These are phyloP conservation scores for Yamadazyma membranifaciens DNA, from an alignment of 1,139 yeast species.

Conservation along the genomic window DNA sequence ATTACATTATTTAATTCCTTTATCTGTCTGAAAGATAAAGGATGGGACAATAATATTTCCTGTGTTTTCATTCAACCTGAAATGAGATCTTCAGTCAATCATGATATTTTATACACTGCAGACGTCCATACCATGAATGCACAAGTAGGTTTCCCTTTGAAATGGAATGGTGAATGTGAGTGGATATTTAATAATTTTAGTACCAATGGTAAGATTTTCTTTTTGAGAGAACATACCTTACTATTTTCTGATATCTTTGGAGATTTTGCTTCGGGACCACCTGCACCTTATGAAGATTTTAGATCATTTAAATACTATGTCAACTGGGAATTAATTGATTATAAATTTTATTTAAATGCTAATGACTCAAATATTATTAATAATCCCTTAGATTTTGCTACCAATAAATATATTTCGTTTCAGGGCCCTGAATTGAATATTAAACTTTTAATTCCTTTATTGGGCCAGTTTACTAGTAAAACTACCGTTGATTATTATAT, in stretches of 20 bases:
- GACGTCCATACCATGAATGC: constrained; percentile 56
- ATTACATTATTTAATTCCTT: constrained; percentile 49
- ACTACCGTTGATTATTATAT: constrained; percentile 56
- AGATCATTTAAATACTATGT: constrained; percentile 66
- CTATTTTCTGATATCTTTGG: constrained; percentile 69
- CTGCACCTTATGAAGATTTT: constrained; percentile 70
- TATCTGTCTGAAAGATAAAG: constrained; percentile 48
- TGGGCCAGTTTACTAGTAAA: constrained; percentile 55
- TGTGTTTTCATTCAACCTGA: constrained; percentile 59
- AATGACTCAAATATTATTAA: constrained; percentile 87
- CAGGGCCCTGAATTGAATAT: constrained; percentile 61
- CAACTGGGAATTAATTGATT: constrained; percentile 57
- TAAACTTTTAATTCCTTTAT: constrained; percentile 56
- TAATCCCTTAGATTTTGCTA: constrained; percentile 80
- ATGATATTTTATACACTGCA: constrained; percentile 71
- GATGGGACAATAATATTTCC: constrained; percentile 56
- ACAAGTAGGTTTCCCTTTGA: constrained; percentile 64
- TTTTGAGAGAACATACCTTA: constrained; percentile 81
- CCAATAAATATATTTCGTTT: constrained; percentile 73
- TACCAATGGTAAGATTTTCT: constrained; percentile 53
- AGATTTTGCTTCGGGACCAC: constrained; percentile 78
- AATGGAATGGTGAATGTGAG: constrained; percentile 75
- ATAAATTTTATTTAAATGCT: constrained; percentile 68
- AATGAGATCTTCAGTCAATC: constrained; percentile 81
- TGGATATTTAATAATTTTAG: constrained; percentile 66